A percentile compares a stretch with the other conserved stretches of the same genome.
phyloP scores from a whole-genome alignment of 2,329 filamentous ascomycete genomes.

The Teratosphaeriaceae sp. region DNA sequence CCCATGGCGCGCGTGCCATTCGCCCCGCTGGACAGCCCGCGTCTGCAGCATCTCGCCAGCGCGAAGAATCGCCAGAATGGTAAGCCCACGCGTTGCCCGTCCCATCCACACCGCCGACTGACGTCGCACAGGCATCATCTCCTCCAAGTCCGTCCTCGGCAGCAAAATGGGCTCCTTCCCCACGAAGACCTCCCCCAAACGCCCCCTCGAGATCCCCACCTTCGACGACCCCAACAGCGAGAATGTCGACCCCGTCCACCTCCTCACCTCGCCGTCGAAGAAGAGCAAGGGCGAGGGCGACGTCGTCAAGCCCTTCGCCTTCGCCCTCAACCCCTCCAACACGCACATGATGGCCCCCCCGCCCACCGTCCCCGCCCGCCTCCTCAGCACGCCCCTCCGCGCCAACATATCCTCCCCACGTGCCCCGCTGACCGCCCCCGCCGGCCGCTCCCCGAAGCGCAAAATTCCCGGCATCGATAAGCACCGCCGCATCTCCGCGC shows the following conservation, averaged over 20 bases:
- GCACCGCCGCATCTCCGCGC: slow-evolving; percentile 55
- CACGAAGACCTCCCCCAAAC: slow-evolving; percentile 42
- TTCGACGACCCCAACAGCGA: slow-evolving; percentile 47
- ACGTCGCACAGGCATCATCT: slow-evolving; percentile 15
- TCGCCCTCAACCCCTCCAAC: slow-evolving; percentile 29
- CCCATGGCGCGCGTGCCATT: slow-evolving; percentile 59
- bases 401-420: slow-evolving; percentile 37
- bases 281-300: slow-evolving; percentile 41
- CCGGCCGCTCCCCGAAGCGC: slow-evolving; percentile 70
- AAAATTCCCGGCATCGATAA: slow-evolving; percentile 61
- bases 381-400: slow-evolving; percentile 33
- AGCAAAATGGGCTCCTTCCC: no score
- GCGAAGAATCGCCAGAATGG: slow-evolving; percentile 69
- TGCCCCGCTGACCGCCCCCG: slow-evolving; percentile 52
- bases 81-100: slow-evolving; percentile 26
- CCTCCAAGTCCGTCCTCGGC: slow-evolving; percentile 19
- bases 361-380: slow-evolving; percentile 18
- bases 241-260: slow-evolving; percentile 51
- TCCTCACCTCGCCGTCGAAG: slow-evolving; percentile 47
- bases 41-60: slow-evolving; percentile 65
- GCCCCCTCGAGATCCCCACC: slow-evolving; percentile 37
- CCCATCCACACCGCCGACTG: slow-evolving; percentile 1
- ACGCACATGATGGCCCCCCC: slow-evolving; percentile 37
- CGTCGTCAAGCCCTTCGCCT: slow-evolving; percentile 29
- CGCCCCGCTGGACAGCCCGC: slow-evolving; percentile 61